phyloP scores from a whole-genome alignment of 768 basidiomycete genomes.

The Xerocomus spinulosus region DNA sequence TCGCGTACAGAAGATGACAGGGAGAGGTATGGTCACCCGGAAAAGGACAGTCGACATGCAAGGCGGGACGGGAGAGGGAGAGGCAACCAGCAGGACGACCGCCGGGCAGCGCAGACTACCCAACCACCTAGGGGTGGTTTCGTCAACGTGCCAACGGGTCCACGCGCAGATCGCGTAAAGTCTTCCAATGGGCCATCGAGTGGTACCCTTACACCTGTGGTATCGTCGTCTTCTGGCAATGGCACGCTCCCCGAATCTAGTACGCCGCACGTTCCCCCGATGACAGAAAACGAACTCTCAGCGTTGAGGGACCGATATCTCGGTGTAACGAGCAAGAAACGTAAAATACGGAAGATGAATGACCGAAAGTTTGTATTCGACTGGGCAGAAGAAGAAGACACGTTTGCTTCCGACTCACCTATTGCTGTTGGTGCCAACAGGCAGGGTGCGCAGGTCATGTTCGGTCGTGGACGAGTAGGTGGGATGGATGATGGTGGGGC shows the following conservation, averaged over 20 bases:
- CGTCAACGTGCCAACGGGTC: constrained; percentile 77
- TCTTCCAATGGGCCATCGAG: constrained; percentile 31
- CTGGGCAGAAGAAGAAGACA: constrained; percentile 97
- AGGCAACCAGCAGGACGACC: constrained; percentile 36
- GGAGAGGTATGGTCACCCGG: constrained; percentile 45
- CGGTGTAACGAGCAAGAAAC: constrained; percentile 91
- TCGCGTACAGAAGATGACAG: constrained; percentile 42
- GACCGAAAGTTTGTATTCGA: constrained; percentile 99
- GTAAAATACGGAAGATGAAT: constrained; percentile 90
- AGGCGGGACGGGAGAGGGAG: constrained; percentile 38
- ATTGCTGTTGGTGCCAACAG: constrained; percentile 63
- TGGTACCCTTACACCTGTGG: constrained; percentile 48
- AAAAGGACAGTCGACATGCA: constrained; percentile 43
- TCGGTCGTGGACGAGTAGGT: constrained; percentile 77
- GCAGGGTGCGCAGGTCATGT: constrained; percentile 85
- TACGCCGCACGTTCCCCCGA: constrained; percentile 49
- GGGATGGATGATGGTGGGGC: constrained; percentile 80
- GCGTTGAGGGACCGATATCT: constrained; percentile 92
- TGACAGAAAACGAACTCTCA: constrained; percentile 75
- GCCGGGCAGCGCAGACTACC: constrained; percentile 30
- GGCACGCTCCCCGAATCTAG: constrained; percentile 35
- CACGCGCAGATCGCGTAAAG: constrained; percentile 69
- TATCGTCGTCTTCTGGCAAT: constrained; percentile 32
- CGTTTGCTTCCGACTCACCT: constrained; percentile 74
- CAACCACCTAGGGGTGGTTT: constrained; percentile 42